Percentiles rank a stretch among this genome's conserved stretches.
Evolutionary conservation across 805 yeast species (phyloP).

Genomic region (Starmerella cellae): DNA sequence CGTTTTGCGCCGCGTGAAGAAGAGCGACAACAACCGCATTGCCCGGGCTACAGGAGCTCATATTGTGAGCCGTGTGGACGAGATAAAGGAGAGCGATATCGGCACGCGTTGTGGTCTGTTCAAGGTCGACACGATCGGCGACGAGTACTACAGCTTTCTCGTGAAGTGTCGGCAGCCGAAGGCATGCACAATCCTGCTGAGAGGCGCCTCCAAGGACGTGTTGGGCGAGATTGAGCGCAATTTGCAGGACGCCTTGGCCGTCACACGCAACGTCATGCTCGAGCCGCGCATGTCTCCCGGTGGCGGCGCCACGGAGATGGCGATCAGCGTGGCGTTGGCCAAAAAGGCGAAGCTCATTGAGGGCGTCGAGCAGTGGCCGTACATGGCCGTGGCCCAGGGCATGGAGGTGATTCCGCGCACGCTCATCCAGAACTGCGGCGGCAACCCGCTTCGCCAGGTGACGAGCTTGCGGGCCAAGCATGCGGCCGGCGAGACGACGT

Average conservation of each 20-base stretch:
- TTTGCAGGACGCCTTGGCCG: constrained; percentile 97
- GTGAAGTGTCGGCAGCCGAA: constrained; percentile 70
- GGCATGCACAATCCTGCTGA: constrained; percentile 83
- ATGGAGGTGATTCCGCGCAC: constrained; percentile 98
- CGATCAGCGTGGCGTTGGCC: constrained; percentile 73
- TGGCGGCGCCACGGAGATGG: constrained; percentile 99
- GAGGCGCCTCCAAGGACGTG: constrained; percentile 96
- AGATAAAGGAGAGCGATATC: constrained; percentile 75
- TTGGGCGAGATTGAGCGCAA: constrained; percentile 93
- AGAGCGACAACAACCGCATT: constrained; percentile 90
- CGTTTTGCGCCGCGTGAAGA: constrained; percentile 85
- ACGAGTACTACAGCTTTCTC: constrained; percentile 84
- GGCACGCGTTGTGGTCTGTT: constrained; percentile 84
- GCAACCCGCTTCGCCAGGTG: constrained; percentile 78
- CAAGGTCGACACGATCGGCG: constrained; percentile 90
- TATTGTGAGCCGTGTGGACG: constrained; percentile 90
- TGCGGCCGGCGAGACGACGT: constrained; percentile 73
- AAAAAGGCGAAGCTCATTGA: constrained; percentile 86
- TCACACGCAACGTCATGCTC: constrained; percentile 83
- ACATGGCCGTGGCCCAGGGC: constrained; percentile 97
- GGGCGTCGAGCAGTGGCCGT: constrained; percentile 97
- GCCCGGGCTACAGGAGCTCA: constrained; percentile 97
- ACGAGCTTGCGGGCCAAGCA: constrained; percentile 93
- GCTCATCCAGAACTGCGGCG: constrained; percentile 93
- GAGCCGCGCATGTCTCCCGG: constrained; percentile 96